Percentiles rank a stretch among this genome's conserved stretches.
Evolutionary conservation across 176 grass and related monocot genomes (phyloP).

Genomic region (Bonia amplexicaulis): DNA sequence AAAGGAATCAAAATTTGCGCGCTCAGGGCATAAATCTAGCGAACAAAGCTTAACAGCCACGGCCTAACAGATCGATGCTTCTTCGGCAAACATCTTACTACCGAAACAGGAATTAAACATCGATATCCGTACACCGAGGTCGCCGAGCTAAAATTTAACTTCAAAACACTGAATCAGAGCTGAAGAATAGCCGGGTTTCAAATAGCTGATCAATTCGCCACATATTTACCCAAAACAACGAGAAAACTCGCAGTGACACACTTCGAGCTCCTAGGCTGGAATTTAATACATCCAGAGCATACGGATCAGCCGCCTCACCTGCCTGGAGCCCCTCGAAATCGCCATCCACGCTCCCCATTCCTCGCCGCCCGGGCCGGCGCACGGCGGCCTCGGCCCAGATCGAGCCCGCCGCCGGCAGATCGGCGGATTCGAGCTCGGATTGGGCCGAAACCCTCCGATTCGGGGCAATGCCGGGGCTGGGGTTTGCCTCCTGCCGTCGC

Average conservation of each 20-base stretch:
- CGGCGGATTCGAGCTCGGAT: conserved; percentile 9
- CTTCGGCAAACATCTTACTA: not conserved
- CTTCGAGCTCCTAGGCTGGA: not conserved
- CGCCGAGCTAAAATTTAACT: not conserved
- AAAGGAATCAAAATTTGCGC: not conserved
- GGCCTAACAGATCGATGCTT: not conserved
- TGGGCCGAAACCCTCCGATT: no score
- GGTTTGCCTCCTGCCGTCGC: no score
- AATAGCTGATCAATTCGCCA: not conserved
- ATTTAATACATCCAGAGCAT: not conserved
- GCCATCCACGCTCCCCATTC: conserved; percentile 71
- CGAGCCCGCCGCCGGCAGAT: conserved; percentile 3
- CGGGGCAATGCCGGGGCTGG: no score
- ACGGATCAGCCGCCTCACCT: conserved; percentile 34
- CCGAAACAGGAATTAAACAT: not conserved
- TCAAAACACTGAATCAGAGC: not conserved
- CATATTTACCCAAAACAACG: not conserved
- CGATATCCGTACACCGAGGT: not conserved
- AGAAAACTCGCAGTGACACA: not conserved
- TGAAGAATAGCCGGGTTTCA: not conserved
- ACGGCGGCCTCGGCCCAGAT: conserved; percentile 11
- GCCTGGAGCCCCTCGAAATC: conserved; percentile 47
- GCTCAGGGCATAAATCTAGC: not conserved
- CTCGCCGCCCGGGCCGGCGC: not conserved
- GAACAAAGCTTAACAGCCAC: not conserved